Conservation (phyloP, 2,329 filamentous ascomycete genomes). For the Neocatenulostroma microsporum region DNA sequence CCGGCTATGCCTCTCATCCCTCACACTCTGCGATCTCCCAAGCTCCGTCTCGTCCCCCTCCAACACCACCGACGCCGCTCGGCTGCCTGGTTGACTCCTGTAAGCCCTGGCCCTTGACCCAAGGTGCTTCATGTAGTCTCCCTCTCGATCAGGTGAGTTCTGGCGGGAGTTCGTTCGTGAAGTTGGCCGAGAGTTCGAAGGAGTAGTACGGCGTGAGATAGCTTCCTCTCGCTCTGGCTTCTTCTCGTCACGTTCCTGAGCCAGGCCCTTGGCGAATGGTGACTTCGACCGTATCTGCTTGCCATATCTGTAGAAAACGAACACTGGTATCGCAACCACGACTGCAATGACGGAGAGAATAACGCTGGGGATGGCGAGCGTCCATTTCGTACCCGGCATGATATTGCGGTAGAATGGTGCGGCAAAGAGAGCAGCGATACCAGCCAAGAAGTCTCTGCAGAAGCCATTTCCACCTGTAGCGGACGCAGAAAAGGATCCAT, state of each 20-base stretch:
- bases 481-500: slow-evolving; percentile 64
- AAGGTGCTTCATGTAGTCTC: no score
- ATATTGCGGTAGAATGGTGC: slow-evolving; percentile 42
- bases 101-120: no score
- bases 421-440: slow-evolving; percentile 61
- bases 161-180: slow-evolving; percentile 1
- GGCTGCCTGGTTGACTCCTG: no score
- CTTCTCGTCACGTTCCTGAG: slow-evolving; percentile 24
- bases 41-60: no score
- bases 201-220: neutral
- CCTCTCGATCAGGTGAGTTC: no score
- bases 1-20: no score
- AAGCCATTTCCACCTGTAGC: slow-evolving; percentile 71
- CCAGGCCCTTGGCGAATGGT: slow-evolving; percentile 40
- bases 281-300: slow-evolving; percentile 37
- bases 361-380: slow-evolving; percentile 44
- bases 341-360: slow-evolving; percentile 46
- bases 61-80: no score
- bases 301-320: slow-evolving; percentile 45
- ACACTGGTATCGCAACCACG: slow-evolving; percentile 47
- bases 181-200: neutral
- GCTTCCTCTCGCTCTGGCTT: slow-evolving; percentile 6
- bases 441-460: slow-evolving; percentile 64
- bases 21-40: no score
- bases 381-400: slow-evolving; percentile 16